Conservation (phyloP, 108 stramenopile species). For the Cyclostephanos tholiformis region DNA sequence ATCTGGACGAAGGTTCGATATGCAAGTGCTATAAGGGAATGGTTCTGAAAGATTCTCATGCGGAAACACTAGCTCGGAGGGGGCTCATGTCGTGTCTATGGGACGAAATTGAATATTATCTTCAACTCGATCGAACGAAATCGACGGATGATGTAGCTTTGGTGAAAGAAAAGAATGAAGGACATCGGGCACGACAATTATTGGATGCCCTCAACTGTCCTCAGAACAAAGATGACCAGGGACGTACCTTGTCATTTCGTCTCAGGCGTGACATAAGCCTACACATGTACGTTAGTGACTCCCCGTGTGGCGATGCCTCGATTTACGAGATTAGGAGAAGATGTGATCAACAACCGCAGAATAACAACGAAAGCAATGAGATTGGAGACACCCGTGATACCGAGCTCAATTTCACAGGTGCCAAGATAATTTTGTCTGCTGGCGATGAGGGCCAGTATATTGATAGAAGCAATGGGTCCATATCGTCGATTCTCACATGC, state of each 20-base stretch:
- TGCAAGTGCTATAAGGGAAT: constrained; percentile 56
- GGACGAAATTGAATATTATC: constrained; percentile 60
- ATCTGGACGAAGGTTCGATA: constrained; percentile 19
- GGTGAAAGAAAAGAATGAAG: not conserved
- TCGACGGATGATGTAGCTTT: constrained; percentile 1
- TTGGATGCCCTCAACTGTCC: constrained; percentile 12
- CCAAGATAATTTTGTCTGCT: constrained; percentile 77
- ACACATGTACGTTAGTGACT: constrained; percentile 91
- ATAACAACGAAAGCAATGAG: not conserved
- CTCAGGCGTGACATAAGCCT: constrained; percentile 59
- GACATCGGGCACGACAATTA: constrained; percentile 3
- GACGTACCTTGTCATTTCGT: constrained; percentile 35
- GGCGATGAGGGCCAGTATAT: constrained; percentile 17
- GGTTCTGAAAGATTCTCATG: constrained; percentile 89
- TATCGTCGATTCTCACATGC: constrained; percentile 18
- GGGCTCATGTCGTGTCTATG: constrained; percentile 78
- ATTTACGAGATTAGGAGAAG: constrained; percentile 68
- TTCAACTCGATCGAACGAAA: constrained; percentile 8
- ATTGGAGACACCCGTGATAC: constrained; percentile 17
- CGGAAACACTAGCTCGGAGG: constrained; percentile 87
- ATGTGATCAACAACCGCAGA: not conserved
- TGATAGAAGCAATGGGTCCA: constrained; percentile 17
- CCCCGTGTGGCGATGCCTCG: constrained; percentile 93
- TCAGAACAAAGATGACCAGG: constrained; percentile 4
- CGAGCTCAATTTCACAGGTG: constrained; percentile 80